A percentile compares a stretch with the other conserved stretches of the same genome.
Conservation (phyloP, 495 filamentous ascomycete species). For the Aspergillus taichungensis region DNA sequence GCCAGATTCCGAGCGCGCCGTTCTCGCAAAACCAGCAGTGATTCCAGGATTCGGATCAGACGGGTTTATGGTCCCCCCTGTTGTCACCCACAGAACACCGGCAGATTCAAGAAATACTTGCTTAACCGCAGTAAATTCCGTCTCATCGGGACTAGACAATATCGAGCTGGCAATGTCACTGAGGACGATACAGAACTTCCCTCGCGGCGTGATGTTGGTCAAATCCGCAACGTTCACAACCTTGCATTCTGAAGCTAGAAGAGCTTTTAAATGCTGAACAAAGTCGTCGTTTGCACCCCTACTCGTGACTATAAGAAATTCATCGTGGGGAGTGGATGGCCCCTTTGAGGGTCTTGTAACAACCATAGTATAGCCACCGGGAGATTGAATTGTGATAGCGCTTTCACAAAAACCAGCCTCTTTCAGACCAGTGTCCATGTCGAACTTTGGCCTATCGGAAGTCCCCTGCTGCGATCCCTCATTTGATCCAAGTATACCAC, state of each 20-base stretch:
- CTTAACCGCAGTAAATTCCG: slow-evolving; percentile 13
- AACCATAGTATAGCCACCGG: neutral
- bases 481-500: slow-evolving; percentile 2
- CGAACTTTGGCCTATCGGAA: too few species aligned
- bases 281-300: neutral
- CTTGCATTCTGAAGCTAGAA: neutral
- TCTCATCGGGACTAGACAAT: slow-evolving; percentile 1
- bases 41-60: slow-evolving; percentile 15
- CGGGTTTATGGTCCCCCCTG: slow-evolving; percentile 10
- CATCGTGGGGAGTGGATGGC: neutral
- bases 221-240: slow-evolving; percentile 3
- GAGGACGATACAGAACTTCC: slow-evolving; percentile 19
- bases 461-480: neutral
- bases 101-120: slow-evolving; percentile 11
- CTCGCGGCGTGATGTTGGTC: slow-evolving; percentile 1
- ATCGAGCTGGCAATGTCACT: slow-evolving; percentile 4
- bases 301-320: slow-evolving; percentile 11
- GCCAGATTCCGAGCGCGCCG: slow-evolving; percentile 23
- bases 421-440: neutral
- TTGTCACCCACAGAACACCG: slow-evolving; percentile 22
- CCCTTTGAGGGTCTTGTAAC: neutral
- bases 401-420: neutral
- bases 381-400: neutral
- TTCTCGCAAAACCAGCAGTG: slow-evolving; percentile 20
- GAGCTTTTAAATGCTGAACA: neutral